A percentile compares a stretch with the other conserved stretches of the same genome.
Conservation (phyloP, 768 basidiomycete species). For the Psilocybe sp. region DNA sequence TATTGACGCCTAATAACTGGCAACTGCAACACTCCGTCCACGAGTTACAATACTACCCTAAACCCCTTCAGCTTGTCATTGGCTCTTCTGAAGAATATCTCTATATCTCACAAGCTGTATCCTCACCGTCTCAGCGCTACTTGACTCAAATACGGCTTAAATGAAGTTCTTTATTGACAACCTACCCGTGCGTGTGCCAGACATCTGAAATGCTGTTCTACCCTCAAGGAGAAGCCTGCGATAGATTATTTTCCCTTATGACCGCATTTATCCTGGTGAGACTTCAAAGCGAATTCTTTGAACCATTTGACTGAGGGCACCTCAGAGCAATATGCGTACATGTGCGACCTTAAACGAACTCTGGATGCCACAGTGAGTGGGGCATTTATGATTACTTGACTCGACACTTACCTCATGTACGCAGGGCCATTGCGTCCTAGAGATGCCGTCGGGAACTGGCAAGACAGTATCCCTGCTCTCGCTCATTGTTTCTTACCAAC, state of each 20-base stretch:
- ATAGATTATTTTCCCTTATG: slow-evolving; percentile 89
- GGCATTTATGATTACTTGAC: background rate
- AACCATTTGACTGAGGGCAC: slow-evolving; percentile 8
- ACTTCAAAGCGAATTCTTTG: slow-evolving; percentile 1
- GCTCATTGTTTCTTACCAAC: slow-evolving; percentile 96
- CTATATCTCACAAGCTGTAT: background rate
- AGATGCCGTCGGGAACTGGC: slow-evolving; percentile 99
- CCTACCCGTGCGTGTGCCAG: slow-evolving; percentile 53
- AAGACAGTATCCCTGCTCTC: slow-evolving; percentile 97
- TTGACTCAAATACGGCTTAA: background rate
- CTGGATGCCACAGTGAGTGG: slow-evolving; percentile 81
- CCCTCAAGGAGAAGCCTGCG: slow-evolving; percentile 3
- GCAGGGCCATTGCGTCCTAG: slow-evolving; percentile 98
- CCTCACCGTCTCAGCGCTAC: background rate
- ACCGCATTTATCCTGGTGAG: slow-evolving; percentile 92
- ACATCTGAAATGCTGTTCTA: slow-evolving; percentile 1
- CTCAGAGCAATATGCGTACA: slow-evolving; percentile 97
- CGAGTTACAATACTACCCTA: no score
- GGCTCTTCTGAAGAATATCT: no score
- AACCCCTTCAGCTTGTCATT: no score
- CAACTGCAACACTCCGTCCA: no score
- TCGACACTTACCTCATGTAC: slow-evolving; percentile 1
- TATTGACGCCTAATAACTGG: no score
- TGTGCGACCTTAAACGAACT: slow-evolving; percentile 97
- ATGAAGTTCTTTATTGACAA: slow-evolving; percentile 88